Evolutionary conservation across 345 rosid genomes (phyloP), one percentile per base, ranked within the genome.

Genomic region (Brassica rapa): DNA sequence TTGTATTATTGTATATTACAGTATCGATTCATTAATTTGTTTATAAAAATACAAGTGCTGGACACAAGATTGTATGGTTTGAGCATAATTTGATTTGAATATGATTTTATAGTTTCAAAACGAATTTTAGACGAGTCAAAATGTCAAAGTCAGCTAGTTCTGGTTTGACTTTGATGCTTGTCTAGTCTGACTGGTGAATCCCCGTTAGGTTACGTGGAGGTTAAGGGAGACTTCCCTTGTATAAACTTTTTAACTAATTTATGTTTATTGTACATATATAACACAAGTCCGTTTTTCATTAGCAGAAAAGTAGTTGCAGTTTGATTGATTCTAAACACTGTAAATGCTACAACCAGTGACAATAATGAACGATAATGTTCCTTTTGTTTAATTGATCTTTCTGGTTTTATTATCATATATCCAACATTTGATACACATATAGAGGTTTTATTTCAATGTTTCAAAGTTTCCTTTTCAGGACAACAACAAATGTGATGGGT

Each of bases 391-490:
- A 16, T 51, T 8, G 4, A 10, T 30, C 33, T 33, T 71, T 11
- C 25, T 2, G 33, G 46, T 23, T 24, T 4, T 23, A 10, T 60
- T 25, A 60, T 24, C 8, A 27, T 29, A 71, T 12, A 23, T 23
- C 7, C 33, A 68, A 49, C 35, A 1, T 21, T 43, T 57, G 69
- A n/a, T 37, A 35, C 27, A 79, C 3, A 59, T 2, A 60, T 24
- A 35, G 16, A 29, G 30, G 21, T 72, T 55, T 8, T 1, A 19
- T 30, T 62, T 62, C 67, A 62, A 4, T 2, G 49, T 33, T 53
- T 87, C 74, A 87, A 53, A 86, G 62, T 80, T 87, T 90, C 63
- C 60, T 90, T 75, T 19, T 90, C 55, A 94, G 89, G 70, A 90
- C 89, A 21, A 90, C 15, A 73, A 84, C 81, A 65, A 92, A 88